These are phyloP conservation scores for Leptographium wingfieldii DNA, from an alignment of 2,329 filamentous ascomycete species.

Conservation along the genomic window DNA sequence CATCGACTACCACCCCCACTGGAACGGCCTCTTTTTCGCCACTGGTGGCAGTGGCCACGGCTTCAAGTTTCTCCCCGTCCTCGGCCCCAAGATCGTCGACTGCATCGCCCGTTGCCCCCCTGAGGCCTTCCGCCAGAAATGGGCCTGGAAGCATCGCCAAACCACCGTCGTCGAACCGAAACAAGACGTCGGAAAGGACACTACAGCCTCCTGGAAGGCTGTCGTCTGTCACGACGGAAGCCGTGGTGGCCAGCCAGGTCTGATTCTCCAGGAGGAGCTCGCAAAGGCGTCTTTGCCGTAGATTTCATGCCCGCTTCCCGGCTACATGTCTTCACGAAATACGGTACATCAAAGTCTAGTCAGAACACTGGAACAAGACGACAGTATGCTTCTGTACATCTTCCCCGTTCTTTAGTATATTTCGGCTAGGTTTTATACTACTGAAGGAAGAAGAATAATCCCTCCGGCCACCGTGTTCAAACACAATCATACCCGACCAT, in stretches of 20 bases:
- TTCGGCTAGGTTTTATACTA: background rate
- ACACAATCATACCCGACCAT: background rate
- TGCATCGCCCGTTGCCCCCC: constrained; percentile 34
- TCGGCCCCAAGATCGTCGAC: constrained; percentile 49
- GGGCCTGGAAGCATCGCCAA: constrained; percentile 48
- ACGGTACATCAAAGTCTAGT: background rate
- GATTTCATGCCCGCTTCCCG: background rate
- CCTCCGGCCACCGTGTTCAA: background rate
- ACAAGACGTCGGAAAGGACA: background rate
- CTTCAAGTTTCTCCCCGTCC: constrained; percentile 57
- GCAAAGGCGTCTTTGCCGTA: constrained; percentile 8
- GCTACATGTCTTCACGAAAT: background rate
- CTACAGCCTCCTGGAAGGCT: constrained; percentile 20
- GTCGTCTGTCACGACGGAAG: constrained; percentile 41
- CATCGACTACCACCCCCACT: constrained; percentile 53
- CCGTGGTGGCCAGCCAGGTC: constrained; percentile 33
- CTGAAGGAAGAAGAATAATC: background rate
- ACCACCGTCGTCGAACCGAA: background rate
- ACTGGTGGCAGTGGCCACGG: constrained; percentile 53
- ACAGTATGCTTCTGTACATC: background rate
- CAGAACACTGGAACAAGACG: background rate
- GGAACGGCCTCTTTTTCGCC: constrained; percentile 45
- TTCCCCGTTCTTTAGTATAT: background rate
- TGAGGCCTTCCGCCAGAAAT: constrained; percentile 41
- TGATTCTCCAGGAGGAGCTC: constrained; percentile 33